Base-by-base conservation (phyloP, 129 eudicot genomes). In the Scalesia atractyloides region DNA sequence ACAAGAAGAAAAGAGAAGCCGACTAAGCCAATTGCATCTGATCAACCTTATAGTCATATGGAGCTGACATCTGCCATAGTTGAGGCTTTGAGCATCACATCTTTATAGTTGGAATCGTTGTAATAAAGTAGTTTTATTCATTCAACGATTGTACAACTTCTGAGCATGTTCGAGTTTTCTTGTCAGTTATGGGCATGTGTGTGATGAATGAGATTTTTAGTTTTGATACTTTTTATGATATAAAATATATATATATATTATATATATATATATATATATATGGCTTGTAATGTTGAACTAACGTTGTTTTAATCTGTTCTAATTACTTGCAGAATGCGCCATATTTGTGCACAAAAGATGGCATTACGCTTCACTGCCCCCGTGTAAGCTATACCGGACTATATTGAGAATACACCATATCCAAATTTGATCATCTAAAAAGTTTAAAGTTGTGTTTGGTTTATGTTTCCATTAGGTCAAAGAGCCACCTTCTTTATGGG, bases 321-420 rank as follows among this genome's bases (percentile, higher is more conserved):
- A 60, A 48, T 50, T 51, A 53, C 26, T 51, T 80, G 80, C 76
- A 94, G 99, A 90, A 82, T 88, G 86, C 93, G n/a, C 97, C 97
- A 57, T 94, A 94, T 84, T 80, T 94, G 88, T 94, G 99, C 89
- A 82, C 79, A 47, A 94, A 94, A 76, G 97, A 94, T 81, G 99
- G 97, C 68, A 86, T 88, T 51, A 81, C 82, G 58, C 96, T 94
- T 70, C 93, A 81, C 11, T 94, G 97, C 65, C 96, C 99, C 4
- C 81, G 78, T 17, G 99, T 90, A 86, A 90, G 91, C 44, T 80
- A 43, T 14, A 57, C 39, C 22, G 9, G 66, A 44, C 68, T 51
- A 16, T 54, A 11, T 66, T 49, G 73, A 11, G 41, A 63, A 10
- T 68, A 49, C 70, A 51, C n/a, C 56, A 44, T 68, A 46, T 80